Evolutionary conservation across 306 rosid species (phyloP).

Genomic region (Gleditsia sinensis): DNA sequence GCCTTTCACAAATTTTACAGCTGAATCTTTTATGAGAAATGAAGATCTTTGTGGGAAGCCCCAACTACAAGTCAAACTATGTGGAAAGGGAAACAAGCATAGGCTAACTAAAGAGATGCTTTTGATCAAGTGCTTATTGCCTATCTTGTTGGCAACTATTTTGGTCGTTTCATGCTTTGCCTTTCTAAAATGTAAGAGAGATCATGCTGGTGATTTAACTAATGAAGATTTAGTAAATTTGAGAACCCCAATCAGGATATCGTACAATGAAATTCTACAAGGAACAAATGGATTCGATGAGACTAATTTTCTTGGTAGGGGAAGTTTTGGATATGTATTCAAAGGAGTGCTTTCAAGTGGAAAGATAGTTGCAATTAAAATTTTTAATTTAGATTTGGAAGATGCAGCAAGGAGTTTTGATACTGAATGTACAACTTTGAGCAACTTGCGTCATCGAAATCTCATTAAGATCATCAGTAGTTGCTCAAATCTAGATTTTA

Average conservation of each 20-base stretch:
- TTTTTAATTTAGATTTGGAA: background rate
- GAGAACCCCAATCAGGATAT: background rate
- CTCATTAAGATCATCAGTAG: background rate
- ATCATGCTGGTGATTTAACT: background rate
- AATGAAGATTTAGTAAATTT: background rate
- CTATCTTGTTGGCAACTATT: too few relatives aligned
- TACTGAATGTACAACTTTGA: background rate
- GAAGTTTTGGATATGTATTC: background rate
- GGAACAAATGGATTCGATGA: background rate
- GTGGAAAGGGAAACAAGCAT: too few relatives aligned
- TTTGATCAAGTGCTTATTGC: too few relatives aligned
- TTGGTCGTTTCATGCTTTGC: background rate
- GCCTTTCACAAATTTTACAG: too few relatives aligned
- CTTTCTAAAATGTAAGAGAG: background rate
- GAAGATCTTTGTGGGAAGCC: too few relatives aligned
- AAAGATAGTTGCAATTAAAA: background rate
- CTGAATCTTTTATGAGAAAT: too few relatives aligned
- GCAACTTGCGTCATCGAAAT: background rate
- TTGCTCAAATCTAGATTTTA: background rate
- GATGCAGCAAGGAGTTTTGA: background rate
- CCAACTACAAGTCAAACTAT: too few relatives aligned
- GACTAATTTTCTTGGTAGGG: background rate
- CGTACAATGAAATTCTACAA: background rate
- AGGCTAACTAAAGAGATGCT: too few relatives aligned
- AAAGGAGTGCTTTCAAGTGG: background rate